Base-by-base conservation (phyloP, 495 filamentous ascomycete species). In the Symbiotaphrina buchneri region DNA sequence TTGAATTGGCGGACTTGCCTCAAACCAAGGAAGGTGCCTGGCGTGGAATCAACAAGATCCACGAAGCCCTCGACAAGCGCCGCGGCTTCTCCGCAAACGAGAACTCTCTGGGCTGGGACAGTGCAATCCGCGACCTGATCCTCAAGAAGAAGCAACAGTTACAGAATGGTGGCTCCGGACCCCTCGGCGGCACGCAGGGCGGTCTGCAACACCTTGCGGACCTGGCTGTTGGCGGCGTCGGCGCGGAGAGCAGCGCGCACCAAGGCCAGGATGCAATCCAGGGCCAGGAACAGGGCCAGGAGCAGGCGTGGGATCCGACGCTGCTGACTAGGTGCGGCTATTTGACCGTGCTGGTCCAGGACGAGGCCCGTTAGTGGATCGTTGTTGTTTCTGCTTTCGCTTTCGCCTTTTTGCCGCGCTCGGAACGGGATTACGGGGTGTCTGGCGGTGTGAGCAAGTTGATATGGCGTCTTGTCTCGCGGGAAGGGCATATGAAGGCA, bases 201-300 rank as follows among this genome's bases (percentile, higher is more conserved):
- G 52, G 52, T 23, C 49, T 75, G 10, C 68, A 74, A 43, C 67
- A 69, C 35, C 55, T 76, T 5, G 72, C 71, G 1, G 70, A 75
- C 39, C 45, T 77, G 10, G 71, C 71, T 13, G 35, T 37, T 18
- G 21, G 28, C 11, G 26, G 22, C 7, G 13, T 13, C 8, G 22
- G 22, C 22, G 13, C 22, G 7, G 22, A 13, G n/a, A n/a, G 13
- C 22, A 7, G 22, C 7, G 22, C 22, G 22, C 8, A 25, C 8
- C 8, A 25, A 13, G 22, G 13, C 22, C 22, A 25, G 22, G 8
- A 13, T 8, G 22, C 22, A 25, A 7, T 8, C 7, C 22, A 25
- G 22, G 22, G 8, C 13, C 22, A 25, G 13, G 8, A 25, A 25
- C 22, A 7, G 7, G 8, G 22, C 7, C 22, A n/a, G n/a, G n/a